Evolutionary conservation across 192 early-diverging fungal genomes (phyloP).

Genomic region (Ramicandelaber brevisporus): DNA sequence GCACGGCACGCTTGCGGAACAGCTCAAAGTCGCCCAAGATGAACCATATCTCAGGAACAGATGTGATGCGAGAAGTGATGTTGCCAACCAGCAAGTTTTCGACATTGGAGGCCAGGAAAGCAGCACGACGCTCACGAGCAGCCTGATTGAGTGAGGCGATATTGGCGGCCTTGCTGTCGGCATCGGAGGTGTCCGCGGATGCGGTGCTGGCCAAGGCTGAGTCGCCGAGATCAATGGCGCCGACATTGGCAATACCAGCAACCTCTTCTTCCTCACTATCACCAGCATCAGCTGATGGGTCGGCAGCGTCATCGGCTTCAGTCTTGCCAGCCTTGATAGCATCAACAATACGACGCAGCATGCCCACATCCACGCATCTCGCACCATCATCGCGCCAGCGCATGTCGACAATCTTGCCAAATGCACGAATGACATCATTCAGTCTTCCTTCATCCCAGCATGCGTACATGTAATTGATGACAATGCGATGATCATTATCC

Average conservation of each 20-base stretch:
- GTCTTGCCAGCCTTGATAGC: slow-evolving; percentile 23
- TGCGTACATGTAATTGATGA: slow-evolving; percentile 74
- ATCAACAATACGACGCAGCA: slow-evolving; percentile 43
- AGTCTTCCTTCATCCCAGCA: slow-evolving; percentile 55
- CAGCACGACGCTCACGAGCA: too few relatives aligned
- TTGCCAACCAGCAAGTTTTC: slow-evolving; percentile 31
- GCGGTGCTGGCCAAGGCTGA: too few relatives aligned
- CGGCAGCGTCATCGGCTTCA: slow-evolving; percentile 1
- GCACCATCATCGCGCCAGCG: slow-evolving; percentile 41
- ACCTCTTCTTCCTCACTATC: too few relatives aligned
- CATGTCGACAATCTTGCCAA: slow-evolving; percentile 56
- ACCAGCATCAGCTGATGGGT: too few relatives aligned
- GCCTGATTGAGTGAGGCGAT: slow-evolving; percentile 3
- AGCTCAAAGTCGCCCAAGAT: slow-evolving; percentile 51
- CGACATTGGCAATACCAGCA: not conserved
- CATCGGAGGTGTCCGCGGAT: slow-evolving; percentile 12
- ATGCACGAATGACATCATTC: slow-evolving; percentile 56
- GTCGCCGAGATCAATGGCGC: too few relatives aligned
- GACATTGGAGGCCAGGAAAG: slow-evolving; percentile 20
- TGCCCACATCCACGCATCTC: slow-evolving; percentile 52
- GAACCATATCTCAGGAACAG: slow-evolving; percentile 43
- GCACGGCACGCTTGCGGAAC: slow-evolving; percentile 27
- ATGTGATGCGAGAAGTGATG: slow-evolving; percentile 56
- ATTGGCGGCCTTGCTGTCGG: slow-evolving; percentile 14
- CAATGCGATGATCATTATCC: slow-evolving; percentile 70